Evolutionary conservation across 371 early-diverging fungal species (phyloP), one percentile per base, ranked within the genome.

Genomic region (Smittium culicis): DNA sequence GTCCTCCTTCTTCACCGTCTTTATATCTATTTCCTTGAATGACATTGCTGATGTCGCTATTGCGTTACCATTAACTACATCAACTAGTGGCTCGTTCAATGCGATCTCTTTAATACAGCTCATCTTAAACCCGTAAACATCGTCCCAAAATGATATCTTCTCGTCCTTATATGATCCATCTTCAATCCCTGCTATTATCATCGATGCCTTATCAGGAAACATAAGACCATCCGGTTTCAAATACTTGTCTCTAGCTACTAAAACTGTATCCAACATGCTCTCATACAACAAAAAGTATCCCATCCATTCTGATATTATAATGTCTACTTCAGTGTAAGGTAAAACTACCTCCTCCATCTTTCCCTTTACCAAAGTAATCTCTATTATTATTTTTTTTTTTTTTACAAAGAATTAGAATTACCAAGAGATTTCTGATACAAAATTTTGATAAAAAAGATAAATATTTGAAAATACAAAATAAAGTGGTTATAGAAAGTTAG

Each of bases 301-400:
- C 94, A 98, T 98, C 98, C 98, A 98, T 77, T 98, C 98, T 2
- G 93, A 92, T 66, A 98, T 92, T 70, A 98, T 96, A 63, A 95
- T 91, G 71, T 93, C 93, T 27, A 93, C 93, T 67, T 86, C 82
- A 66, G 89, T 86, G 30, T 91, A 93, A 27, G 98, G 97, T 25
- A 96, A 81, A 30, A 74, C 78, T 28, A 98, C 89, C 70, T 94
- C 93, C 77, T 98, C 98, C 84, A 96, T 89, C 79, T 93, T 93
- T 70, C 97, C 98, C 78, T 91, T 89, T 66, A 96, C 85, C 75
- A 97, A 80, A 8, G 88, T 88, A 59, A 93, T 66, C 61, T 70
- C 56, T 68, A 45, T n/a, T n/a, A n/a, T n/a, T n/a, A n/a, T n/a
- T n/a, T n/a, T n/a, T n/a, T 25, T 30, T 8, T 33, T 55, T 17